Base-by-base conservation (phyloP, 1,284 basidiomycete genomes). In the Moniliophthora roreri region DNA sequence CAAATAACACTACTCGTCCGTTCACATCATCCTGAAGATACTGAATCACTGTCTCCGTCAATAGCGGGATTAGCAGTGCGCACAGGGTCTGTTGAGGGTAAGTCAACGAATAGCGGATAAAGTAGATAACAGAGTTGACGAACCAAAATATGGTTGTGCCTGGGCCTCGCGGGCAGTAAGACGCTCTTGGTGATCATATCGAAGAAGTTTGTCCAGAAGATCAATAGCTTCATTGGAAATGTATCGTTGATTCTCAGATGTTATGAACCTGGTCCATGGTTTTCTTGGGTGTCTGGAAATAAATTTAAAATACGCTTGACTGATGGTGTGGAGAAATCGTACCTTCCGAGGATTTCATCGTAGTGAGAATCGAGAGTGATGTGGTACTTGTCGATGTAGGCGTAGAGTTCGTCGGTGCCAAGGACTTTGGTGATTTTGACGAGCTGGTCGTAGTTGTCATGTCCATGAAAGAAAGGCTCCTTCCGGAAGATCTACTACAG, bases 381-480 rank as follows among this genome's bases (percentile, higher is more conserved):
- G 66, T 92, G 90, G 74, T 98, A 98, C 74, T 95, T 91, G 71
- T 95, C 91, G 58, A 95, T 82, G 69, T 92, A 92, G 48, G 85
- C 79, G 69, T 93, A 97, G 18, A 99, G 76, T 64, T 95, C 95
- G 62, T 98, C 96, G 4, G 96, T 98, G 18, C 96, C 96, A 50
- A 99, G 81, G 46, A 99, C 95, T 73, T 98, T 98, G 54, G 94
- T 89, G 60, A 99, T 99, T 77, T 98, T 98, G 65, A 98, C 96
- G 47, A 99, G 78, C 69, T 99, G 96, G 73, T 99, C 97, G 67
- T 96, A 97, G 71, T 99, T 99, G 73, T 98, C 95, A 69, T 98
- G 95, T 11, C 96, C 96, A 67, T 99, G 96, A 84, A 99, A 99
- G 78, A 99, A 97, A 11, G 96, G 96, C 68, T 99, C 96, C 73